Evolutionary conservation across 2,329 filamentous ascomycete species (phyloP).

Genomic region (Phialocephala sp.): DNA sequence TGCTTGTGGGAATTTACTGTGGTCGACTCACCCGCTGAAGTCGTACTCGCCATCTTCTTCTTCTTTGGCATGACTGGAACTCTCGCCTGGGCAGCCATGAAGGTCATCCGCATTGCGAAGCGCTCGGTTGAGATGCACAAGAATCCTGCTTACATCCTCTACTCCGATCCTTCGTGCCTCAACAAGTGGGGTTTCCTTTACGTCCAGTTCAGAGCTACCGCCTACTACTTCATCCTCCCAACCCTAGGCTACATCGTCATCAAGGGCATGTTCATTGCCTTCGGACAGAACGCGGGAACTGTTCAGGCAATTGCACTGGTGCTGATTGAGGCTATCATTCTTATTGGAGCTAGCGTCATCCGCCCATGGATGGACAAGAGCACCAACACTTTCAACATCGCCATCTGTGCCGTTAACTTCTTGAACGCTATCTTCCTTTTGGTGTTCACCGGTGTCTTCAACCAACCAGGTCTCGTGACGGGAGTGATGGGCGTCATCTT

Average conservation of each 20-base stretch:
- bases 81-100: constrained; percentile 84
- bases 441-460: constrained; percentile 86
- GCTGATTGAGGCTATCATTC: constrained; percentile 78
- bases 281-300: constrained; percentile 72
- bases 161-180: constrained; percentile 89
- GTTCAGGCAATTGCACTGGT: constrained; percentile 84
- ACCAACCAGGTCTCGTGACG: constrained; percentile 80
- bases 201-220: constrained; percentile 92
- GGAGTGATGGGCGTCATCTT: constrained; percentile 89
- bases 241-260: constrained; percentile 78
- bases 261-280: constrained; percentile 88
- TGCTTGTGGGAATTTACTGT: constrained; percentile 93
- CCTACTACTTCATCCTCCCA: constrained; percentile 93
- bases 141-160: constrained; percentile 96
- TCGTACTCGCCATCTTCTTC: constrained; percentile 89
- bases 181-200: constrained; percentile 99
- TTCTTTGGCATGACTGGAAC: constrained; percentile 80
- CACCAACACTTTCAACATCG: constrained; percentile 95
- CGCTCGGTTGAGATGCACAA: constrained; percentile 91
- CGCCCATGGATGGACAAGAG: constrained; percentile 99
- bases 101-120: constrained; percentile 87
- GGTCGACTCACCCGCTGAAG: constrained; percentile 82
- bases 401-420: constrained; percentile 89
- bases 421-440: constrained; percentile 88
- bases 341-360: constrained; percentile 79